phyloP scores from a whole-genome alignment of 2,329 filamentous ascomycete species.

The Paramyrothecium sp. region DNA sequence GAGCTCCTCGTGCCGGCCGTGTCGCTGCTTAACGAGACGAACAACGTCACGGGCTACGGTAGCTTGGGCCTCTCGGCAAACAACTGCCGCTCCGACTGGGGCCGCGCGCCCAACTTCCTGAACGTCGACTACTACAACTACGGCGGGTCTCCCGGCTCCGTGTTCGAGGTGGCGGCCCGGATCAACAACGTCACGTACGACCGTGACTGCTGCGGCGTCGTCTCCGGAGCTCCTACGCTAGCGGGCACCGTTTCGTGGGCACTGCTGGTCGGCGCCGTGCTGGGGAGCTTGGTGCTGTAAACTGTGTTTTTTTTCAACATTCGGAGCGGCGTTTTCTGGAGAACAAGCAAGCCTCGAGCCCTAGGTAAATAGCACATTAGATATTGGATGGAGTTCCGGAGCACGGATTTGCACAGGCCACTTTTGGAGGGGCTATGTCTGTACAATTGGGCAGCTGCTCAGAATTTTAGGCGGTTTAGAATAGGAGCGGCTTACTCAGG shows the following conservation, averaged over 20 bases:
- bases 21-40: slow-evolving; percentile 68
- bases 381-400: too few species aligned
- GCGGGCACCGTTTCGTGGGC: slow-evolving; percentile 15
- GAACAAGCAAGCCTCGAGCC: too few species aligned
- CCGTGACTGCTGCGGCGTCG: slow-evolving; percentile 28
- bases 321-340: neutral
- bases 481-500: too few species aligned
- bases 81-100: slow-evolving; percentile 64
- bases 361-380: too few species aligned
- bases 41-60: slow-evolving; percentile 62
- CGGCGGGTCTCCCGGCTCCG: slow-evolving; percentile 64
- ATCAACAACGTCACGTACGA: slow-evolving; percentile 73
- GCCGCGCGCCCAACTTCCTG: slow-evolving; percentile 70
- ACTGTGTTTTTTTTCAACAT: too few species aligned
- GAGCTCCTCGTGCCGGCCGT: slow-evolving; percentile 71
- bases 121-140: slow-evolving; percentile 85
- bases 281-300: neutral
- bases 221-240: slow-evolving; percentile 5
- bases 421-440: too few species aligned
- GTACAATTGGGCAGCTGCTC: too few species aligned
- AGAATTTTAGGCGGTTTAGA: too few species aligned
- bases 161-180: slow-evolving; percentile 70
- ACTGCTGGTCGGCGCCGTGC: slow-evolving; percentile 9
- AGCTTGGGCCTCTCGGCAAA: slow-evolving; percentile 63
- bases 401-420: too few species aligned